These are phyloP conservation scores for Pilatotrama ljubarskyi DNA, from an alignment of 768 basidiomycete genomes.

Conservation along the genomic window DNA sequence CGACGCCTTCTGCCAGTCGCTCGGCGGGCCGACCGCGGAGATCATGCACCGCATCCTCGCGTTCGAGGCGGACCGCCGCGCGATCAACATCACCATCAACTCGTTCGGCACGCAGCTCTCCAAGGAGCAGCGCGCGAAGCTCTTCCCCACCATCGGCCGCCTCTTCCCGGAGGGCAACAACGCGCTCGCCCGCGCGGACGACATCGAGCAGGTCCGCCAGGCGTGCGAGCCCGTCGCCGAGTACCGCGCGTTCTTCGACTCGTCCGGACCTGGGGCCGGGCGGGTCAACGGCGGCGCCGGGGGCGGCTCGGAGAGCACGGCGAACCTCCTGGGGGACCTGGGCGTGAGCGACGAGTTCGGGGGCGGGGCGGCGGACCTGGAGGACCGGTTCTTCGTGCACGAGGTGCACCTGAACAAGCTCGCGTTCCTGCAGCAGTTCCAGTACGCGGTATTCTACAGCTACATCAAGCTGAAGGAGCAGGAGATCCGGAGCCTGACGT, in stretches of 20 bases:
- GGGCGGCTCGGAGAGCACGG: slow-evolving; percentile 28
- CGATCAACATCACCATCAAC: slow-evolving; percentile 99
- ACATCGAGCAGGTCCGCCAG: slow-evolving; percentile 87
- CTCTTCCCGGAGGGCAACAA: slow-evolving; percentile 97
- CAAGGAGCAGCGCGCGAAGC: slow-evolving; percentile 91
- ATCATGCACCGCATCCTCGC: slow-evolving; percentile 90
- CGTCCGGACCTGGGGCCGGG: slow-evolving; percentile 26
- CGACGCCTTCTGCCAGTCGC: slow-evolving; percentile 73
- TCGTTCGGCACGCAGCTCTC: slow-evolving; percentile 94
- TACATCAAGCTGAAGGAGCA: slow-evolving; percentile 93
- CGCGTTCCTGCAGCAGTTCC: slow-evolving; percentile 96
- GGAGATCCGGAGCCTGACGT: slow-evolving; percentile 85
- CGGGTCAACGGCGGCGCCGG: slow-evolving; percentile 33
- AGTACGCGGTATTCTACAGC: slow-evolving; percentile 88
- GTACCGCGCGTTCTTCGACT: slow-evolving; percentile 87
- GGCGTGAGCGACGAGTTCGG: slow-evolving; percentile 33
- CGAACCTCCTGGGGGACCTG: slow-evolving; percentile 32
- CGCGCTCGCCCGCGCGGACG: slow-evolving; percentile 89
- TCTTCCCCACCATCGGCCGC: slow-evolving; percentile 92
- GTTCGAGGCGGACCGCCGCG: slow-evolving; percentile 96
- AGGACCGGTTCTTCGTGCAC: slow-evolving; percentile 91
- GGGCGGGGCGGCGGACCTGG: slow-evolving; percentile 64
- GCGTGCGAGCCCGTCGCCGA: slow-evolving; percentile 88
- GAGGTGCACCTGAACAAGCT: slow-evolving; percentile 95
- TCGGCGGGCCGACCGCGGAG: slow-evolving; percentile 85